Conservation (phyloP, 306 rosid species). For the Sicyos baderoa region DNA sequence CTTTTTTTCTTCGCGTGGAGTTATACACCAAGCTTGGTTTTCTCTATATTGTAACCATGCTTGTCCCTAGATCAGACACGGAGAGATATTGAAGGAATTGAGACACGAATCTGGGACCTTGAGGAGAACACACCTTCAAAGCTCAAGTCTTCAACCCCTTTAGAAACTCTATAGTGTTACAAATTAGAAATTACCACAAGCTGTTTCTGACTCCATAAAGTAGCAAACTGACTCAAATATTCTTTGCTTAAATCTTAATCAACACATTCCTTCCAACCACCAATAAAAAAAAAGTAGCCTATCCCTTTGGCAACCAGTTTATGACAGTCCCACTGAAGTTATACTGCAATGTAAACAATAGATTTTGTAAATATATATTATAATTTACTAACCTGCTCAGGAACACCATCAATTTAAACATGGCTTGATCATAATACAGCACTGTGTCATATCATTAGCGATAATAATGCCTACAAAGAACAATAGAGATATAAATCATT, state of each 20-base stretch:
- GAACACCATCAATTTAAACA: slow-evolving; percentile 6
- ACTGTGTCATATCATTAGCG: no score
- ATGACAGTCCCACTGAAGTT: background rate
- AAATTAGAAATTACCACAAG: background rate
- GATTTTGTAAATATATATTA: background rate
- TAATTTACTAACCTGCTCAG: background rate
- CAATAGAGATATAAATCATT: no score
- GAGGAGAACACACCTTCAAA: no score
- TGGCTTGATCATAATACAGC: no score
- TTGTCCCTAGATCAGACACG: no score
- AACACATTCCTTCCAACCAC: background rate
- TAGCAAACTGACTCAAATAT: background rate
- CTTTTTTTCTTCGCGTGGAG: background rate
- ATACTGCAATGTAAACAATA: background rate
- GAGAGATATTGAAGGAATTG: no score
- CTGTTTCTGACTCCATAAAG: slow-evolving; percentile 2
- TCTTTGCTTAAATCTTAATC: slow-evolving; percentile 4
- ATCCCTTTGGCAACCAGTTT: background rate
- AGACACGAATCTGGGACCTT: no score
- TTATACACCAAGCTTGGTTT: background rate
- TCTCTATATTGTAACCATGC: background rate
- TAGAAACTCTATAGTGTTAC: no score
- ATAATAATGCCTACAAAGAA: no score
- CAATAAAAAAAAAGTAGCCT: background rate
- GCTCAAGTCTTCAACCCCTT: no score